Conservation (phyloP, 441 rosid species). For the Flueggea neowawraea region DNA sequence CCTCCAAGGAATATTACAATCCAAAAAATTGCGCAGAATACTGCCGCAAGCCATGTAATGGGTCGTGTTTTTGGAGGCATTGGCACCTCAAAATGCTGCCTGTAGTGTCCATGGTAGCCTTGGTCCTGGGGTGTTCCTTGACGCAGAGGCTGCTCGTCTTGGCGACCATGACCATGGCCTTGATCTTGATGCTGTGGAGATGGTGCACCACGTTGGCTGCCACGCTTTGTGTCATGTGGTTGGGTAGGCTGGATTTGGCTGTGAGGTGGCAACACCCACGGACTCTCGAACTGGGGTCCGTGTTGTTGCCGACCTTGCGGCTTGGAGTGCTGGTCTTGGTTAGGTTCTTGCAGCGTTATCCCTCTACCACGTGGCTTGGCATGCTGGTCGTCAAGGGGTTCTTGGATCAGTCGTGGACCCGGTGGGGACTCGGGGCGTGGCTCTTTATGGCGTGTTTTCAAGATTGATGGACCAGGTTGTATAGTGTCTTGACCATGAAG, state of each 20-base stretch:
- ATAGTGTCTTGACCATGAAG: constrained; percentile 1
- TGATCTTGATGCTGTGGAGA: constrained; percentile 18
- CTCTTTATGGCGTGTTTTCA: too few relatives aligned
- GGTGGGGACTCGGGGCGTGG: too few relatives aligned
- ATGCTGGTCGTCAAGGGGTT: too few relatives aligned
- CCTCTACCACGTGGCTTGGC: neutral
- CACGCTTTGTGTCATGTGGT: neutral
- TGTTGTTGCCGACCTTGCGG: constrained; percentile 6
- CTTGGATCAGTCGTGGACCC: too few relatives aligned
- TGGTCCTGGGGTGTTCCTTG: constrained; percentile 3
- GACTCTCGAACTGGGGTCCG: neutral
- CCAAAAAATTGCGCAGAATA: constrained; percentile 60
- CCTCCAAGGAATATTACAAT: constrained; percentile 56
- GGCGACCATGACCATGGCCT: constrained; percentile 5
- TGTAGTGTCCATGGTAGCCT: neutral
- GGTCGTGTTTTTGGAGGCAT: constrained; percentile 29
- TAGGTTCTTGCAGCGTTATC: neutral
- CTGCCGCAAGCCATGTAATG: constrained; percentile 39
- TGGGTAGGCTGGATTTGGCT: constrained; percentile 1
- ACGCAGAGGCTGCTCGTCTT: neutral
- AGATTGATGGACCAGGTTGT: neutral
- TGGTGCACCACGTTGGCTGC: neutral
- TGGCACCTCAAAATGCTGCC: constrained; percentile 6
- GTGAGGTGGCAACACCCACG: constrained; percentile 12
- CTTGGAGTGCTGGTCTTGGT: neutral